Base-by-base conservation (phyloP, 2,329 filamentous ascomycete genomes). In the Juglanconis sp. region DNA sequence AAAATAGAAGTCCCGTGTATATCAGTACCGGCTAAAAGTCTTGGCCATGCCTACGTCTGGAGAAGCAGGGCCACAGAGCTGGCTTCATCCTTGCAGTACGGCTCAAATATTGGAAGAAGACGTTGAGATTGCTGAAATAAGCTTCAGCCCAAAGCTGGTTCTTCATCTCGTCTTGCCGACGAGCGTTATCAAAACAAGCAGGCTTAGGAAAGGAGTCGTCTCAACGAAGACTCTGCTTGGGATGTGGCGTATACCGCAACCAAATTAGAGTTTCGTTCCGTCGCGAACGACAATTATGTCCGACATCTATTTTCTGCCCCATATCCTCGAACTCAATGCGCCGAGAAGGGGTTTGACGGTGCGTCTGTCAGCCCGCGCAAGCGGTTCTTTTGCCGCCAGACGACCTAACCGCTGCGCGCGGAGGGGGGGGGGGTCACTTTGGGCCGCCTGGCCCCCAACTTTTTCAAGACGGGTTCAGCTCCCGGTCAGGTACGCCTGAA, bases 401-500 rank as follows among this genome's bases (percentile, higher is more conserved):
- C 53, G 60, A 50, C 60, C 53, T 59, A n/a, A 31, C 31, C n/a
- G 46, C 38, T 59, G 57, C 57, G 17, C 17, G 17, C 17, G 17
- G 17, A 24, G 55, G 57, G 52, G 57, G n/a, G 44, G 31, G 24
- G 42, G 30, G 48, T 31, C n/a, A 32, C 40, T 44, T 30, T 60
- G 50, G 17, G 17, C 48, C 24, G 40, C 51, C 34, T 50, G 48
- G 47, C 57, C 60, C 57, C 60, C 51, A 62, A 62, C 32, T 32
- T 13, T 17, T 40, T 53, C 57, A 34, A 31, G 42, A 62, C 44
- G 56, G 60, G 52, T 58, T 57, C 60, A 62, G 56, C 51, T 53
- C 57, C 53, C 52, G 52, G 52, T 53, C 54, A 59, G 56, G 58
- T 52, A 48, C 60, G 38, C 56, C 59, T 40, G 53, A 59, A 62